Conservation (phyloP, 1,284 basidiomycete genomes). For the Boletellus sp. region DNA sequence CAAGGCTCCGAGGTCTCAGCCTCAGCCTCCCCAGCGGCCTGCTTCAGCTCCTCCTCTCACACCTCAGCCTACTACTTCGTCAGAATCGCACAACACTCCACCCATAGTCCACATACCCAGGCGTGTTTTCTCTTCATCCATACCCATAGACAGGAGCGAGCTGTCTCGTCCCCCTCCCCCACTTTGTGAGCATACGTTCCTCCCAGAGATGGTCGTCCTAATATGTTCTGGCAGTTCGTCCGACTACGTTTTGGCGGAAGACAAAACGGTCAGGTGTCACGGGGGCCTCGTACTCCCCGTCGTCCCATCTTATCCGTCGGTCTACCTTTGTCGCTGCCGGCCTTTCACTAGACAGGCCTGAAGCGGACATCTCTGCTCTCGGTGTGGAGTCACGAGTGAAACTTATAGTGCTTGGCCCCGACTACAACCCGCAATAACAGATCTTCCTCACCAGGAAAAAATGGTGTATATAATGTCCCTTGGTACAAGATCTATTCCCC, state of each 20-base stretch:
- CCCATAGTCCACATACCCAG: constrained; percentile 20
- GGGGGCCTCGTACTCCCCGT: constrained; percentile 62
- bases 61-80: not conserved
- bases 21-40: constrained; percentile 20
- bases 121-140: constrained; percentile 27
- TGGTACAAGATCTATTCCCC: constrained; percentile 10
- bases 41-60: constrained; percentile 29
- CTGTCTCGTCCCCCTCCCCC: constrained; percentile 57
- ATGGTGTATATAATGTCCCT: constrained; percentile 20
- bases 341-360: constrained; percentile 55
- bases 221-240: constrained; percentile 43
- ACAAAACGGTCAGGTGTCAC: constrained; percentile 63
- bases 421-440: constrained; percentile 25
- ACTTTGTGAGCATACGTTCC: constrained; percentile 46
- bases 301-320: constrained; percentile 63
- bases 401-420: constrained; percentile 37
- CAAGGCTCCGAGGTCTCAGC: constrained; percentile 19
- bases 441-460: not conserved
- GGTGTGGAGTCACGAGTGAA: constrained; percentile 59
- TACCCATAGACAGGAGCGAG: constrained; percentile 36
- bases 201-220: not conserved
- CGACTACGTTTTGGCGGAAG: constrained; percentile 71
- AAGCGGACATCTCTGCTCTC: constrained; percentile 63
- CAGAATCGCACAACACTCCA: constrained; percentile 1
- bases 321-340: constrained; percentile 73